These are phyloP conservation scores for Gastrolobium villosum DNA, from an alignment of 306 rosid genomes.

Conservation along the genomic window DNA sequence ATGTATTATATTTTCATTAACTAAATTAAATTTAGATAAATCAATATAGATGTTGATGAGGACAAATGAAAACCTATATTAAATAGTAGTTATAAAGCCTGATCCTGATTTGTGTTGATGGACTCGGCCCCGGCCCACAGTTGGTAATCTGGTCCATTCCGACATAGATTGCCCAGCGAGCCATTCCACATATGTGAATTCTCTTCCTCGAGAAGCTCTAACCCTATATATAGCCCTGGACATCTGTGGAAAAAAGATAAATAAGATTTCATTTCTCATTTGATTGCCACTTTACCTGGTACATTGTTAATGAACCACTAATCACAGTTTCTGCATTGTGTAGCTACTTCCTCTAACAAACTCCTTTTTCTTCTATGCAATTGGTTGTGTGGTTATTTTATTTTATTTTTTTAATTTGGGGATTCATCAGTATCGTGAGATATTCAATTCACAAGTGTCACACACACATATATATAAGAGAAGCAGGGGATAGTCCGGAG, in stretches of 20 bases:
- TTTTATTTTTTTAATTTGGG: not conserved
- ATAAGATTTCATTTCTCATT: not conserved
- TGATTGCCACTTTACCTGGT: not conserved
- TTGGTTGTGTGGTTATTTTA: conserved; percentile 5
- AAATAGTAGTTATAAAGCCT: too few relatives aligned
- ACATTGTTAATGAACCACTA: conserved; percentile 11
- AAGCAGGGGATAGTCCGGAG: not conserved
- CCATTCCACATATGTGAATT: not conserved
- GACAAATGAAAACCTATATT: not conserved
- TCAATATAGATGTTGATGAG: not conserved
- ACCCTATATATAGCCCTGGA: not conserved
- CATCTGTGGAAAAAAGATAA: not conserved
- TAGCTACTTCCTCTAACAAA: conserved; percentile 34
- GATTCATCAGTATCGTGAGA: not conserved
- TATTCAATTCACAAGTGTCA: not conserved
- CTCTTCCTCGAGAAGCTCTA: not conserved
- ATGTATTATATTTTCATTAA: not conserved
- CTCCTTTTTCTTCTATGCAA: not conserved
- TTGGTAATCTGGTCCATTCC: not conserved
- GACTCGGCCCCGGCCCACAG: not conserved
- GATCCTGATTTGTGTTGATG: not conserved
- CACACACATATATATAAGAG: not conserved
- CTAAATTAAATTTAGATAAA: not conserved
- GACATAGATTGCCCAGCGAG: not conserved
- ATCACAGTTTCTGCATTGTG: conserved; percentile 33